phyloP scores from a whole-genome alignment of 169 alveolate species.

The Plasmodium coatneyi region DNA sequence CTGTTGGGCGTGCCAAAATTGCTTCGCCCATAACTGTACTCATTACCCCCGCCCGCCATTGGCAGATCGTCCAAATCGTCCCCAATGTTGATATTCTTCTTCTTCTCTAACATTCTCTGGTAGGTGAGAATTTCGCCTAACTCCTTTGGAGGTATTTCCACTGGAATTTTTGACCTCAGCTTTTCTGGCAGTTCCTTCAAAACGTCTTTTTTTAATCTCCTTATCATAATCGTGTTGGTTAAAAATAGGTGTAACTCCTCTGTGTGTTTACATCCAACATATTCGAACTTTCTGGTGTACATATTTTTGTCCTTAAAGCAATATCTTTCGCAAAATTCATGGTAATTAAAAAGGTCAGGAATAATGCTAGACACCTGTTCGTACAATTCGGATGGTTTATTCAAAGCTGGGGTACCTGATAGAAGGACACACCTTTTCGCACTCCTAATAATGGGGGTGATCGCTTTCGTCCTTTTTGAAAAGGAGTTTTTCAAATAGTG shows the following conservation, averaged over 20 bases:
- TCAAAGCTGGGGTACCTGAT: constrained; percentile 96
- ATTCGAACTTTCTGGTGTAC: constrained; percentile 83
- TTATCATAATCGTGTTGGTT: constrained; percentile 91
- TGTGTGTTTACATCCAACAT: constrained; percentile 88
- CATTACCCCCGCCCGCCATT: neutral
- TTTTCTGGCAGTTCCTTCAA: constrained; percentile 95
- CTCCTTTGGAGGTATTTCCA: constrained; percentile 81
- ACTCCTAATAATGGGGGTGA: constrained; percentile 92
- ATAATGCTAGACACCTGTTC: constrained; percentile 89
- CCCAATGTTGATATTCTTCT: neutral
- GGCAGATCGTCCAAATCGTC: constrained; percentile 22
- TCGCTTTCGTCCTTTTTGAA: constrained; percentile 92
- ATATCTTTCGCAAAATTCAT: constrained; percentile 85
- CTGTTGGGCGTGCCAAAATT: constrained; percentile 20
- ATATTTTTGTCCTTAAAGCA: constrained; percentile 83
- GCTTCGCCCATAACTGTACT: neutral
- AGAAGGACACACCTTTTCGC: constrained; percentile 91
- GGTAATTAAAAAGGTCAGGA: constrained; percentile 81
- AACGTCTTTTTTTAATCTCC: constrained; percentile 96
- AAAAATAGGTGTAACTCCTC: constrained; percentile 88
- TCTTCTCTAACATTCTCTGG: constrained; percentile 28
- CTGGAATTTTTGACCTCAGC: constrained; percentile 92
- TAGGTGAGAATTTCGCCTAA: constrained; percentile 51
- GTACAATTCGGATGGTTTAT: constrained; percentile 94
- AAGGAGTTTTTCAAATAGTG: constrained; percentile 94